Conservation (phyloP, 192 early-diverging fungal species). For the Gaertneriomyces semiglobifer region DNA sequence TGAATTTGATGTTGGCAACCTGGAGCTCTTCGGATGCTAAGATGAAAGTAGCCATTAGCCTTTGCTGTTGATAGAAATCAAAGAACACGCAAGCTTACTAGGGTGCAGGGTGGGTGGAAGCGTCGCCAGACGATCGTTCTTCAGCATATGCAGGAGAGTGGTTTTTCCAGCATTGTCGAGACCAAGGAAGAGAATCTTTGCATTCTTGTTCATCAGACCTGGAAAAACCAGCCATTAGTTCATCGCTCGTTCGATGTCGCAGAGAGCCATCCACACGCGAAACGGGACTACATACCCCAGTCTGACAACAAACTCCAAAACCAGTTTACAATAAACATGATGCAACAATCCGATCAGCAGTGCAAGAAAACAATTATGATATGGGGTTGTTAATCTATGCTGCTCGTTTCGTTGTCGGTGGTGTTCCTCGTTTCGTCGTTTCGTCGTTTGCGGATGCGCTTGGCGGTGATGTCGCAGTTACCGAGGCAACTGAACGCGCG, state of each 20-base stretch:
- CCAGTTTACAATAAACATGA: constrained; percentile 97
- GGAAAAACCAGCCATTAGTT: constrained; percentile 6
- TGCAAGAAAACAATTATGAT: too few relatives aligned
- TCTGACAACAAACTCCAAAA: constrained; percentile 89
- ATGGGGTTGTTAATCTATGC: too few relatives aligned
- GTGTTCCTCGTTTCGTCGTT: too few relatives aligned
- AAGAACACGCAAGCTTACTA: constrained; percentile 57
- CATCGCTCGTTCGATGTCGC: neutral
- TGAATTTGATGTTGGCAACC: constrained; percentile 96
- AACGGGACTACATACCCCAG: constrained; percentile 65
- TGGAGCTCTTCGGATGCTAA: constrained; percentile 93
- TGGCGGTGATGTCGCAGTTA: too few relatives aligned
- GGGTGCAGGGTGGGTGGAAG: constrained; percentile 96
- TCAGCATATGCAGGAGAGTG: constrained; percentile 97
- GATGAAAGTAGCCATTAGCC: neutral
- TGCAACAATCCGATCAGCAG: neutral
- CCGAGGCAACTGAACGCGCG: too few relatives aligned
- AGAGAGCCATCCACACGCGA: too few relatives aligned
- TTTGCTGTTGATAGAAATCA: neutral
- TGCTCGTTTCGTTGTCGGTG: too few relatives aligned
- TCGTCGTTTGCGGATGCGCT: too few relatives aligned
- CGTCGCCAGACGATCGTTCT: constrained; percentile 94
- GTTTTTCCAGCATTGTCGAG: constrained; percentile 99
- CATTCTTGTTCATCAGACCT: constrained; percentile 99
- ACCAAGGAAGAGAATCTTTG: constrained; percentile 97